A percentile compares a stretch with the other conserved stretches of the same genome.
Evolutionary conservation across 768 basidiomycete species (phyloP).

Genomic region (Mrakia blollopis): DNA sequence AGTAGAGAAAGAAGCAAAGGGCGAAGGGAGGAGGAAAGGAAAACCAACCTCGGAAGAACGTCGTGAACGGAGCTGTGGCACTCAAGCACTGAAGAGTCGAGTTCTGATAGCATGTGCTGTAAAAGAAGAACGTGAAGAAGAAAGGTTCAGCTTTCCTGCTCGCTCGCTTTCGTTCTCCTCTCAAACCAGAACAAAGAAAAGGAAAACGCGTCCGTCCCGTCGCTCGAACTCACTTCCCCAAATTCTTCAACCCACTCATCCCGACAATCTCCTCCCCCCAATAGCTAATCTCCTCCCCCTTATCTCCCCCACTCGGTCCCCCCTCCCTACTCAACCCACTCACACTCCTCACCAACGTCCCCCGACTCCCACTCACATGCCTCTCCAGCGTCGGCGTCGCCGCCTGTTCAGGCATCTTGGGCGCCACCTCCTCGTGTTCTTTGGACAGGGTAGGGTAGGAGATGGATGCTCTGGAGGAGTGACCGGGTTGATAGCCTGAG

Average conservation of each 20-base stretch:
- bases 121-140: not conserved
- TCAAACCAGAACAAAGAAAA: too few relatives aligned
- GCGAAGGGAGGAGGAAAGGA: not conserved
- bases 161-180: not conserved
- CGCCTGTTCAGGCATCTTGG: conserved; percentile 70
- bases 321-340: conserved; percentile 38
- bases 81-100: conserved; percentile 94
- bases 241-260: conserved; percentile 81
- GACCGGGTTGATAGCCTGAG: conserved; percentile 22
- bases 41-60: conserved; percentile 77
- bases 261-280: conserved; percentile 78
- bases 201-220: too few relatives aligned
- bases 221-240: conserved; percentile 51
- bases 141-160: not conserved
- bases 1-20: not conserved
- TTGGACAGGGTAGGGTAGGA: conserved; percentile 47
- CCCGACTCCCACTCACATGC: conserved; percentile 55
- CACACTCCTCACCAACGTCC: conserved; percentile 40
- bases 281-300: conserved; percentile 75
- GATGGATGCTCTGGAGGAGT: conserved; percentile 21
- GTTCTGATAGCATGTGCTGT: conserved; percentile 99
- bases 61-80: conserved; percentile 86
- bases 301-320: conserved; percentile 38
- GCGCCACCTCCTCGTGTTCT: conserved; percentile 48
- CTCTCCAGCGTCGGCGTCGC: conserved; percentile 66